These are phyloP conservation scores for Dimargaris xerosporica DNA, from an alignment of 192 early-diverging fungal genomes.

Conservation along the genomic window DNA sequence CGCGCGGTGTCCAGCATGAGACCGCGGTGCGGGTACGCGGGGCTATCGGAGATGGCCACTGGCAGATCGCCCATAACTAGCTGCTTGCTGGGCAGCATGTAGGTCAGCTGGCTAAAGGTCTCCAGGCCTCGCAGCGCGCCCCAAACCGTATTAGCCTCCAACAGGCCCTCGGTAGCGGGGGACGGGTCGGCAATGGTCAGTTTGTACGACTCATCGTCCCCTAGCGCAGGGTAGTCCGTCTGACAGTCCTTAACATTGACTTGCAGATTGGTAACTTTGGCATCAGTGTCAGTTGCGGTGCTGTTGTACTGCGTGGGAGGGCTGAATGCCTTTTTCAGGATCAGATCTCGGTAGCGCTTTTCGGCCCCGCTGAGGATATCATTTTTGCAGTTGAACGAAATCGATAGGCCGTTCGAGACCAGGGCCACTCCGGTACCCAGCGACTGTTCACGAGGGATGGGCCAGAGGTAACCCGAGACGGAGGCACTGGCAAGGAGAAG, in stretches of 20 bases:
- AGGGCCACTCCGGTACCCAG: constrained; percentile 25
- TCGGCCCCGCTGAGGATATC: constrained; percentile 27
- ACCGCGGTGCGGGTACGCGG: constrained; percentile 48
- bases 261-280: constrained; percentile 21
- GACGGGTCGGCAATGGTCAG: constrained; percentile 32
- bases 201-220: constrained; percentile 51
- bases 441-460: constrained; percentile 18
- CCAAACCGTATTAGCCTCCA: constrained; percentile 39
- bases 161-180: constrained; percentile 27
- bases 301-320: constrained; percentile 27
- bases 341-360: constrained; percentile 30
- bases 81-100: constrained; percentile 20
- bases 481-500: background rate
- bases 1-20: constrained; percentile 50
- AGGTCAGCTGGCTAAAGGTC: constrained; percentile 52
- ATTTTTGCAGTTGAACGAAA: constrained; percentile 28
- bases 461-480: constrained; percentile 15
- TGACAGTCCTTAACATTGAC: constrained; percentile 29
- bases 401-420: constrained; percentile 16
- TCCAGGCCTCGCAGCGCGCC: constrained; percentile 60
- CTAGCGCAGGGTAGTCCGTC: constrained; percentile 34
- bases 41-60: constrained; percentile 42
- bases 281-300: background rate
- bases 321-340: constrained; percentile 29
- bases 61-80: constrained; percentile 35